These are phyloP conservation scores for Argentina anserina DNA, from an alignment of 306 rosid species.

Conservation along the genomic window DNA sequence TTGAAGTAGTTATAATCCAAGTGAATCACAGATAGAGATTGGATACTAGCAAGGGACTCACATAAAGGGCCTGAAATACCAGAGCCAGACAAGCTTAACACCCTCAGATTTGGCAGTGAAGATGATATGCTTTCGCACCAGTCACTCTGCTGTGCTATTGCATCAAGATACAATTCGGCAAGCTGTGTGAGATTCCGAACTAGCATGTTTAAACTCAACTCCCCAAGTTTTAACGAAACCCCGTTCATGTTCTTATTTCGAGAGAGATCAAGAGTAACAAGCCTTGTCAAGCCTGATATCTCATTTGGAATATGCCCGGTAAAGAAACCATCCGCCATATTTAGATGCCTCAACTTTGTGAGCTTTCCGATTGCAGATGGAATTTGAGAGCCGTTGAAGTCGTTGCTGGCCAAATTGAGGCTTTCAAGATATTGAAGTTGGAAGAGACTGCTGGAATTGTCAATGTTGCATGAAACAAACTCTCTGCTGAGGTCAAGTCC, in stretches of 20 bases:
- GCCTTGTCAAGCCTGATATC: neutral
- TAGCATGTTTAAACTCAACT: neutral
- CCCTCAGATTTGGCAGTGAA: neutral
- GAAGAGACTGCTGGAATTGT: neutral
- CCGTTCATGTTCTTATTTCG: neutral
- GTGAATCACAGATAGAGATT: neutral
- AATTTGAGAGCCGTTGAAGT: neutral
- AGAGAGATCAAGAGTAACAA: constrained; percentile 1
- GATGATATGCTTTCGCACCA: neutral
- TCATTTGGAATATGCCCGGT: neutral
- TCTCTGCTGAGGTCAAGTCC: neutral
- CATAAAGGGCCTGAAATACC: neutral
- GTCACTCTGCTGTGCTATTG: neutral
- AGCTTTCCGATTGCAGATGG: constrained; percentile 21
- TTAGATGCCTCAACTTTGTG: constrained; percentile 5
- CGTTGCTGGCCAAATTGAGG: neutral
- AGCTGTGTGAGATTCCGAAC: neutral
- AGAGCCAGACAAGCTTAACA: neutral
- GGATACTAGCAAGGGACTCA: neutral
- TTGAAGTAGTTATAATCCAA: neutral
- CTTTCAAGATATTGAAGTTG: neutral
- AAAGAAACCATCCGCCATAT: too few species aligned
- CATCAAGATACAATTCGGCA: neutral
- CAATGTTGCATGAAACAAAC: neutral
- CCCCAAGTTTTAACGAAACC: neutral